Conservation (phyloP, 345 rosid genomes). For the Eucalyptus coolabah region DNA sequence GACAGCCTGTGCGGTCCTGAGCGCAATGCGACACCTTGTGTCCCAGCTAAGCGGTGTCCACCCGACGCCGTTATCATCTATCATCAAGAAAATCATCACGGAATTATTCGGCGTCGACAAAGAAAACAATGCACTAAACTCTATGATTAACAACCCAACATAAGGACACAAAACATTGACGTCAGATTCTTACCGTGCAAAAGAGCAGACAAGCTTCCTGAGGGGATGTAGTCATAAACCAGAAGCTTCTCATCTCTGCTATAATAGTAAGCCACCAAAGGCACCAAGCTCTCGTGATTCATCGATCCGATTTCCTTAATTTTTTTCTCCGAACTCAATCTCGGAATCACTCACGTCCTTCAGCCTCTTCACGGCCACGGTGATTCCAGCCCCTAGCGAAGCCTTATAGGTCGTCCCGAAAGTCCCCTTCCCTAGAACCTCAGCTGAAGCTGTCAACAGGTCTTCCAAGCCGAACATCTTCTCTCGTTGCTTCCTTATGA, state of each 20-base stretch:
- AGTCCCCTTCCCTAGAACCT: constrained; percentile 90
- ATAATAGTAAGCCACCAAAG: constrained; percentile 43
- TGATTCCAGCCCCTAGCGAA: constrained; percentile 47
- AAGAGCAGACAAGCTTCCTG: constrained; percentile 72
- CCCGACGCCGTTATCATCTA: constrained; percentile 32
- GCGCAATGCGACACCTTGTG: constrained; percentile 55
- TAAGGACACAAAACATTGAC: not conserved
- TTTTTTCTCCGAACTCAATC: constrained; percentile 62
- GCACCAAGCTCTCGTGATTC: constrained; percentile 57
- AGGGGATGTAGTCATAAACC: constrained; percentile 47
- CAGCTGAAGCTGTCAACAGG: constrained; percentile 80
- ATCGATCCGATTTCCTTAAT: constrained; percentile 55
- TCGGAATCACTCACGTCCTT: constrained; percentile 62
- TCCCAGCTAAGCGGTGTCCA: constrained; percentile 88
- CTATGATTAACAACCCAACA: not conserved
- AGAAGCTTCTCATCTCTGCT: constrained; percentile 63
- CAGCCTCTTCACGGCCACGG: constrained; percentile 84
- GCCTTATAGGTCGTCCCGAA: constrained; percentile 92
- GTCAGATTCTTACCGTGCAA: constrained; percentile 37
- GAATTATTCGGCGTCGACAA: not conserved
- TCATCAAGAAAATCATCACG: not conserved
- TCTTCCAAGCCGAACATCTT: constrained; percentile 70
- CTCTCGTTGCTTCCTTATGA: constrained; percentile 38
- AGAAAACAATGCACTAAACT: not conserved
- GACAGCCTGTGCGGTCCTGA: constrained; percentile 74